A percentile compares a stretch with the other conserved stretches of the same genome.
These are phyloP conservation scores for Chlamydomonas schloesseri DNA, from an alignment of 139 green algal genomes.

Conservation along the genomic window DNA sequence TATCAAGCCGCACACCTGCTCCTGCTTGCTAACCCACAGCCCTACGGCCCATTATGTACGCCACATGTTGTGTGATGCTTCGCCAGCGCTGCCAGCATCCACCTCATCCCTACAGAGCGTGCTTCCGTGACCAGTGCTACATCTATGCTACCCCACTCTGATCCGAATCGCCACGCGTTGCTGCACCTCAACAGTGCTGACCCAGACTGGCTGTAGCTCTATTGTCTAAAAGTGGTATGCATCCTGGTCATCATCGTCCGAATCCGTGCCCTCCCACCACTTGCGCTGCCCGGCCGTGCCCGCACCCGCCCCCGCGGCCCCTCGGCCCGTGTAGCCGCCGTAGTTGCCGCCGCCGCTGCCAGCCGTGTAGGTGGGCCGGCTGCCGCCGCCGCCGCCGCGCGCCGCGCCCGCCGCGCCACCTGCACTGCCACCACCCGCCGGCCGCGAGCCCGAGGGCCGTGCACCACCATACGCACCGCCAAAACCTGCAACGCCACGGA, in stretches of 20 bases:
- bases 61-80: no score
- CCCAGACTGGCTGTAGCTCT: no score
- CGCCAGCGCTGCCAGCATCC: no score
- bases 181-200: no score
- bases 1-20: no score
- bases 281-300: background rate
- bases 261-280: conserved; percentile 23
- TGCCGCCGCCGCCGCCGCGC: background rate
- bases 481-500: background rate
- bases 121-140: no score
- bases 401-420: background rate
- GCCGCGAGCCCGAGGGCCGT: background rate
- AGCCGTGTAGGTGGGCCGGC: background rate
- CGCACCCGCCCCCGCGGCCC: background rate
- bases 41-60: no score
- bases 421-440: background rate
- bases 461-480: background rate
- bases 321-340: background rate
- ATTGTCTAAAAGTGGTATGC: conserved; percentile 19
- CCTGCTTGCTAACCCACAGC: no score
- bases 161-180: no score
- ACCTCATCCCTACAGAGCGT: no score
- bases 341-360: background rate
- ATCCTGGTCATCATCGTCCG: conserved; percentile 18
- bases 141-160: no score